Base-by-base conservation (phyloP, 768 basidiomycete species). In the Lactarius trivialis region DNA sequence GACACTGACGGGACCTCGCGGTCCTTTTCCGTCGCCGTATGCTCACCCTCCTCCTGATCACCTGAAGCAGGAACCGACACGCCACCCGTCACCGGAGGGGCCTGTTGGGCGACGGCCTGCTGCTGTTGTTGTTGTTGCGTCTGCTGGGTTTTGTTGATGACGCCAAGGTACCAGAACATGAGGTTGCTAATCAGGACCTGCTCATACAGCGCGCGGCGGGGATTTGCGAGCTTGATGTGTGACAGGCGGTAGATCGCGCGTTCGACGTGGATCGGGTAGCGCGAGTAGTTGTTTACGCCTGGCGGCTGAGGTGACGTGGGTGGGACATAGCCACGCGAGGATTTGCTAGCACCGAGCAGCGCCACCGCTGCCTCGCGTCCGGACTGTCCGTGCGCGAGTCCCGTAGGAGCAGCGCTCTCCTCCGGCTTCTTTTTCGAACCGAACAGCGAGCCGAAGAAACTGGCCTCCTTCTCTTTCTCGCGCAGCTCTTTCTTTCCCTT, bases 81-180 rank as follows among this genome's bases (percentile, higher is more conserved):
- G 21, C 52, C 56, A 24, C 67, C 56, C 34, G 65, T 64, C 39
- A 61, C 63, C 30, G 67, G 30, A 57, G 55, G 70, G 26, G 51
- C 68, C 71, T 21, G 59, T 65, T 21, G 70, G 32, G 41, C 6
- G 12, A 6, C 21, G 9, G 45, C 70, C 72, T 32, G 60, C 21
- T 56, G 60, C 24, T 61, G 60, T n/a, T 60, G 75, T 66, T 41
- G 79, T 68, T 39, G 72, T 53, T 14, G 76, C 71, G 15, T 79
- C 76, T 56, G 81, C 69, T 86, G 88, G 21, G 91, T 83, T 75
- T 96, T 94, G 75, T 98, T 97, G 76, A 98, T 98, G 67, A 98
- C 87, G 14, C 95, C 93, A 39, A 99, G 81, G 72, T 98, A 99
- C 97, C 97, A 99, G 80, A 99, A 98, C 93, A 96, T 97, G 69